Conservation (phyloP, 2,329 filamentous ascomycete species). For the Scedosporium boydii region DNA sequence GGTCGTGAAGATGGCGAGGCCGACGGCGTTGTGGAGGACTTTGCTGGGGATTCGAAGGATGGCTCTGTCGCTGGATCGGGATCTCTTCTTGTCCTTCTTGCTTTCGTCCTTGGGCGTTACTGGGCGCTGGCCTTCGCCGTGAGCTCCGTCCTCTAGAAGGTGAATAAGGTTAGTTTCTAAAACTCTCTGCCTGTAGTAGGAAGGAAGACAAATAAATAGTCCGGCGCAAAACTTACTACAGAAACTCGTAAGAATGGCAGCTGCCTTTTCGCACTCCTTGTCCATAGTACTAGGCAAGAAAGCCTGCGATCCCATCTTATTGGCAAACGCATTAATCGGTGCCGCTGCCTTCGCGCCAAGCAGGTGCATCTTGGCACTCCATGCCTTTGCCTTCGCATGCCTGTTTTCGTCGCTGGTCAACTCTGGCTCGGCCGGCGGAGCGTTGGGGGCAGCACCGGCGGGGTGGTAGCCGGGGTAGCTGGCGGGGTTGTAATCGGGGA, state of each 20-base stretch:
- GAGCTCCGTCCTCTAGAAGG: slow-evolving; percentile 9
- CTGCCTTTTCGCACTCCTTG: slow-evolving; percentile 85
- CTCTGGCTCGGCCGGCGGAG: slow-evolving; percentile 1
- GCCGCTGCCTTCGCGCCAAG: slow-evolving; percentile 14
- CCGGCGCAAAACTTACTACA: slow-evolving; percentile 54
- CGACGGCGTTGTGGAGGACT: slow-evolving; percentile 56
- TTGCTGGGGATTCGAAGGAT: slow-evolving; percentile 45
- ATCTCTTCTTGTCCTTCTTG: slow-evolving; percentile 22
- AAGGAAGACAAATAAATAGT: not conserved
- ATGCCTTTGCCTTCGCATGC: slow-evolving; percentile 3
- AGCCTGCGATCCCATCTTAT: slow-evolving; percentile 73
- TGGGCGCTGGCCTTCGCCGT: slow-evolving; percentile 18
- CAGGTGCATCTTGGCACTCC: slow-evolving; percentile 10
- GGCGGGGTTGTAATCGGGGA: slow-evolving; percentile 10
- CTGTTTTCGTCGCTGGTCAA: not conserved
- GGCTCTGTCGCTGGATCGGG: slow-evolving; percentile 17
- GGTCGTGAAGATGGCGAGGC: slow-evolving; percentile 64
- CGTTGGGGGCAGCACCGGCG: slow-evolving; percentile 1
- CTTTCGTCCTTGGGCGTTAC: slow-evolving; percentile 10
- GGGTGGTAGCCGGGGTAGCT: not conserved
- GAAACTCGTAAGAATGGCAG: slow-evolving; percentile 73
- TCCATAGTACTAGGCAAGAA: slow-evolving; percentile 82
- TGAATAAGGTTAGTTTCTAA: slow-evolving; percentile 13
- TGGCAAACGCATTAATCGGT: slow-evolving; percentile 72
- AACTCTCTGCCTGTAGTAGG: not conserved